Base-by-base conservation (phyloP, 1,284 basidiomycete genomes). In the Lignosus rhinocerotis region DNA sequence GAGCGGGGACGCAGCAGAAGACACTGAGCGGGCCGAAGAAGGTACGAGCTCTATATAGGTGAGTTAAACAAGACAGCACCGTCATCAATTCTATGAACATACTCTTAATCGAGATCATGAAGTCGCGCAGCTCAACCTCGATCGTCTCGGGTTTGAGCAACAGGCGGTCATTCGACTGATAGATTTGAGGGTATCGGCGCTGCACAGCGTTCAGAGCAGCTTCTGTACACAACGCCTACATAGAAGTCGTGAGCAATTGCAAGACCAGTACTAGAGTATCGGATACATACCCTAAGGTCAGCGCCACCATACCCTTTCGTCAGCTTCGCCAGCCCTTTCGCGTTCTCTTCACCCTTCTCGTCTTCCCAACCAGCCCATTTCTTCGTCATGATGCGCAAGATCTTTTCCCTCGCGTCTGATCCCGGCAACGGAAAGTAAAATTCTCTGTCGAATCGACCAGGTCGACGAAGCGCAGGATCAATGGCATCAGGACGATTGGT, bases 271-370 rank as follows among this genome's bases (percentile, higher is more conserved):
- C 12, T 4, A 17, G 55, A 38, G 39, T 33, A 47, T 12, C 36
- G 49, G 14, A 80, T 89, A 25, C 25, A 65, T 65, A 94, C 94
- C 73, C 97, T 80, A 59, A 99, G 73, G 79, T 99, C 97, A 33
- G 97, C 97, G 70, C 97, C 97, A 39, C 94, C 97, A 72, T 98
- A 99, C 0, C 97, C 97, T 74, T 98, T 99, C 5, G 97, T 99
- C 55, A 97, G 75, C 69, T 88, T 89, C 0, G 96, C 93, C 49
- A 99, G 75, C 11, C 90, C 87, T 56, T 83, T 81, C 48, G 87
- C 76, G 64, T 88, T 83, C 62, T 78, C 80, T 51, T 82, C 75
- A 8, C 78, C 81, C 57, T 75, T 78, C 60, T 85, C 80, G 6
- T 78, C 83, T 1, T 90, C 82, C 82, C 92, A 94, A 0, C 94